Conservation (phyloP, 148 eudicot species). For the Arbutus unedo region DNA sequence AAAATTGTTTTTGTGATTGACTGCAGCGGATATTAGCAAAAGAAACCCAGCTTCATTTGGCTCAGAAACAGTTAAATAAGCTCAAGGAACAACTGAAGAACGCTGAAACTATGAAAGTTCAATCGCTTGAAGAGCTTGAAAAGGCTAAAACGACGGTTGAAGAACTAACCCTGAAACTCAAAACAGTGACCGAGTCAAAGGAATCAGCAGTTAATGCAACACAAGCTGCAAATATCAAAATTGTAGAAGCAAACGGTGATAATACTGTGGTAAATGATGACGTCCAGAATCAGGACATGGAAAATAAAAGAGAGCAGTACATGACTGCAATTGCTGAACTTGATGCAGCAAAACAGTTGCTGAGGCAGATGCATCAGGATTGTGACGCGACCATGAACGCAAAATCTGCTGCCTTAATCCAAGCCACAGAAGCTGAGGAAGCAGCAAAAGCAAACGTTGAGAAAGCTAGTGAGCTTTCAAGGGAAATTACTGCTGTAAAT, state of each 20-base stretch:
- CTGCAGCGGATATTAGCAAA: constrained; percentile 76
- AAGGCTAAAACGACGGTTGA: constrained; percentile 60
- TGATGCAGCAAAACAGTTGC: constrained; percentile 64
- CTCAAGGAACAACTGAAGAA: constrained; percentile 66
- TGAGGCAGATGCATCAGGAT: constrained; percentile 59
- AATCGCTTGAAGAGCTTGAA: constrained; percentile 77
- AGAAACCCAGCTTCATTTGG: constrained; percentile 69
- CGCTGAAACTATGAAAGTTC: constrained; percentile 76
- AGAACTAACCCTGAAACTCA: constrained; percentile 54
- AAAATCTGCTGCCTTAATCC: constrained; percentile 50
- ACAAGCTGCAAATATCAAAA: constrained; percentile 53
- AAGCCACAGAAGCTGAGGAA: constrained; percentile 54
- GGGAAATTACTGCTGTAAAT: constrained; percentile 51
- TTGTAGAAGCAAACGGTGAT: constrained; percentile 41
- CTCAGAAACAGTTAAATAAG: constrained; percentile 78
- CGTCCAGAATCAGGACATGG: constrained; percentile 38
- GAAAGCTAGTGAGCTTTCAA: constrained; percentile 49
- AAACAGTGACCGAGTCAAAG: constrained; percentile 48
- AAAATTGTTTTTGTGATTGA: constrained; percentile 5
- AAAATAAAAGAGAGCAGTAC: constrained; percentile 45
- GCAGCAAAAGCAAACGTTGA: constrained; percentile 45
- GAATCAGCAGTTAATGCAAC: constrained; percentile 54
- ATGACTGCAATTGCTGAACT: constrained; percentile 46
- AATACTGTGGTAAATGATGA: constrained; percentile 26
- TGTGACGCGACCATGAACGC: constrained; percentile 49